Conservation (phyloP, 1,139 yeast genomes). For the Yamadazyma diospyri region DNA sequence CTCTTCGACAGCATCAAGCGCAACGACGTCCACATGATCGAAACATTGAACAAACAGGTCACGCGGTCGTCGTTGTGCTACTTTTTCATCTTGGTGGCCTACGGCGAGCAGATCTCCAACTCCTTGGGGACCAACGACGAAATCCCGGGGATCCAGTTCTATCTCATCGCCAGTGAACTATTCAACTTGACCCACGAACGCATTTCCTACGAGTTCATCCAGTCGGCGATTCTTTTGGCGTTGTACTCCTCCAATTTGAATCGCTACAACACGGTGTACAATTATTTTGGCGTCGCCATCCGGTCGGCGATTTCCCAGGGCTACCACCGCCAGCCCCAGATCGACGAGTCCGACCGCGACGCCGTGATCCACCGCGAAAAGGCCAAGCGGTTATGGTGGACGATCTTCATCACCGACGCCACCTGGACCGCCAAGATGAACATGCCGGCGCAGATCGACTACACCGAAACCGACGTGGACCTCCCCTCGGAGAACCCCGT, state of each 20-base stretch:
- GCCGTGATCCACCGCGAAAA: constrained; percentile 24
- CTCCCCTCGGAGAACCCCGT: constrained; percentile 35
- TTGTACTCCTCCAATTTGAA: constrained; percentile 47
- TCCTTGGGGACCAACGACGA: constrained; percentile 11
- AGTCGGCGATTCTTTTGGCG: constrained; percentile 44
- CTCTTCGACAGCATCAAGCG: constrained; percentile 20
- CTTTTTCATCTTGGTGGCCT: constrained; percentile 32
- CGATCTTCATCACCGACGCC: constrained; percentile 47
- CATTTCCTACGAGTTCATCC: constrained; percentile 38
- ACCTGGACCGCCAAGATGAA: constrained; percentile 48
- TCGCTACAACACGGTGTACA: constrained; percentile 47
- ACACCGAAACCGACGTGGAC: constrained; percentile 50
- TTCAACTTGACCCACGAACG: constrained; percentile 40
- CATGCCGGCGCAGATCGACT: constrained; percentile 39
- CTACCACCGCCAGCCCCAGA: constrained; percentile 35
- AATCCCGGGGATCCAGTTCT: constrained; percentile 36
- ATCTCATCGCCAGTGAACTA: constrained; percentile 36
- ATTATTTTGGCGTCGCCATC: constrained; percentile 48
- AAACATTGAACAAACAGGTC: constrained; percentile 8
- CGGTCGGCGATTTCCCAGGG: constrained; percentile 45
- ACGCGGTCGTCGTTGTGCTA: constrained; percentile 22
- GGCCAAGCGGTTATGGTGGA: constrained; percentile 53
- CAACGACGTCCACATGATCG: constrained; percentile 7
- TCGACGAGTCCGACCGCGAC: constrained; percentile 9
- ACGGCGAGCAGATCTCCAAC: constrained; percentile 32